These are phyloP conservation scores for Naumovozyma castellii DNA, from an alignment of 805 yeast genomes.

Conservation along the genomic window DNA sequence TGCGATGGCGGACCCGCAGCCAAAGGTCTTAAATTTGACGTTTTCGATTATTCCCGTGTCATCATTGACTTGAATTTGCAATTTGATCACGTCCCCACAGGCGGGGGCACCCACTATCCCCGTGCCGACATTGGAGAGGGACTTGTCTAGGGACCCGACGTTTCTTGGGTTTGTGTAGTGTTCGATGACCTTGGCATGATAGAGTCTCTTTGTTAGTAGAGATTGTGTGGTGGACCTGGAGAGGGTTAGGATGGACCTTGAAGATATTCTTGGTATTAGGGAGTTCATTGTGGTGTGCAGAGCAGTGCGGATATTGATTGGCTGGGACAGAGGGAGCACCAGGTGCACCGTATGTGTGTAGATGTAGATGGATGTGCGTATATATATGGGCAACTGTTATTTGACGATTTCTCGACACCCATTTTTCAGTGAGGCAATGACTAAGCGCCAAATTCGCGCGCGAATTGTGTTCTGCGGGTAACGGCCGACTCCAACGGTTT, in stretches of 20 bases:
- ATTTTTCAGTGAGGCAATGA: not conserved
- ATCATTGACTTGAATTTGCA: constrained; percentile 89
- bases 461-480: too few species aligned
- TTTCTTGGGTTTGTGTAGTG: constrained; percentile 96
- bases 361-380: constrained; percentile 1
- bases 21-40: constrained; percentile 96
- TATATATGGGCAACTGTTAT: too few species aligned
- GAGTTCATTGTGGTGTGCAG: constrained; percentile 2
- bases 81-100: constrained; percentile 97
- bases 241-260: not conserved
- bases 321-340: not conserved
- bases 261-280: constrained; percentile 2
- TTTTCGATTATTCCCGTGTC: constrained; percentile 84
- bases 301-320: constrained; percentile 1
- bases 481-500: too few species aligned
- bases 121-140: constrained; percentile 72
- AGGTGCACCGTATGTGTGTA: not conserved
- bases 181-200: constrained; percentile 90
- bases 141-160: constrained; percentile 86
- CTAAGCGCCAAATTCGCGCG: constrained; percentile 1
- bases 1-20: constrained; percentile 98
- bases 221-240: not conserved
- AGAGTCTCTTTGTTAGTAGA: constrained; percentile 21
- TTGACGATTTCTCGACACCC: too few species aligned
- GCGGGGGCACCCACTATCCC: constrained; percentile 99